Evolutionary conservation across 768 basidiomycete species (phyloP).

Genomic region (Calocera cornea): DNA sequence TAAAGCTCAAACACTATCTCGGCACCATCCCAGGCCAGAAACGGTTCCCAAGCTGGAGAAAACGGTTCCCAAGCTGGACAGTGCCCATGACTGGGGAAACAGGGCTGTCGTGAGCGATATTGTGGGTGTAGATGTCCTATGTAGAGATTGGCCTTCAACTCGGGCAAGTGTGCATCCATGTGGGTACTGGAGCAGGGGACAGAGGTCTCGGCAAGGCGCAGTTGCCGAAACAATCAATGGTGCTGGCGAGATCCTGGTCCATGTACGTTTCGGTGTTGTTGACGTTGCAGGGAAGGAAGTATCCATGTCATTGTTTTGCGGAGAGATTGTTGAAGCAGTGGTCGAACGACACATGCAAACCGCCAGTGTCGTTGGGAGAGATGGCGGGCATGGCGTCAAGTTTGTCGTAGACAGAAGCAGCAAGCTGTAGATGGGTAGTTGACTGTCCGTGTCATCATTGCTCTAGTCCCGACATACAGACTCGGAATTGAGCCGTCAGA

Average conservation of each 20-base stretch:
- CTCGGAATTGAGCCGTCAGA: too few relatives aligned
- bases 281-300: too few relatives aligned
- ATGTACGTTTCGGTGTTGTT: too few relatives aligned
- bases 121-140: slow-evolving; percentile 12
- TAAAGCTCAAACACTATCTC: slow-evolving; percentile 20
- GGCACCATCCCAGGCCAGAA: slow-evolving; percentile 20
- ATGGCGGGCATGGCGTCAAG: too few relatives aligned
- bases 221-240: too few relatives aligned
- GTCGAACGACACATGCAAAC: too few relatives aligned
- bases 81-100: slow-evolving; percentile 16
- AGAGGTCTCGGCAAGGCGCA: too few relatives aligned
- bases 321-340: slow-evolving; percentile 18
- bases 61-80: too few relatives aligned
- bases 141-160: slow-evolving; percentile 14
- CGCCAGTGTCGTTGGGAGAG: too few relatives aligned
- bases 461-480: too few relatives aligned
- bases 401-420: slow-evolving; percentile 6
- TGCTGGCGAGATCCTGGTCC: too few relatives aligned
- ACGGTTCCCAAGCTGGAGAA: slow-evolving; percentile 15
- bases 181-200: slow-evolving; percentile 12
- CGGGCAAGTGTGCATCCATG: slow-evolving; percentile 16
- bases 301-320: slow-evolving; percentile 17
- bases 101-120: slow-evolving; percentile 19
- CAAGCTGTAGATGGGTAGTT: slow-evolving; percentile 13
- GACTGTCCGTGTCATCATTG: too few relatives aligned